A percentile compares a stretch with the other conserved stretches of the same genome.
Evolutionary conservation across 441 rosid species (phyloP).

Genomic region (Biscutella laevigata): DNA sequence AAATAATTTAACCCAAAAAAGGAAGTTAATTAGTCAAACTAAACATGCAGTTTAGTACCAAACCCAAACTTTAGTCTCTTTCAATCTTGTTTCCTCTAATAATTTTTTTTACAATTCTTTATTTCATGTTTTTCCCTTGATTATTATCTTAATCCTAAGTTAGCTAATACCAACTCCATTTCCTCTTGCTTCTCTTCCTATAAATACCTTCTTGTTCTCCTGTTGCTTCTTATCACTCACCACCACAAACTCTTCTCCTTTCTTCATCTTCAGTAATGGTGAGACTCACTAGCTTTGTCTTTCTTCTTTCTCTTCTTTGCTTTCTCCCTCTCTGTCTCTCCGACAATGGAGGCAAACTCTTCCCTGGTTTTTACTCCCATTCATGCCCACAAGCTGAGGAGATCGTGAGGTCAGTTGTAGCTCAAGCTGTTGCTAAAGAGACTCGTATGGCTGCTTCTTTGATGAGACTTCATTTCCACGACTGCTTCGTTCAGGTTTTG

Average conservation of each 20-base stretch:
- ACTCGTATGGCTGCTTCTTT: slow-evolving; percentile 85
- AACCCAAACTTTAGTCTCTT: slow-evolving; percentile 7
- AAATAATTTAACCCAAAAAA: neutral
- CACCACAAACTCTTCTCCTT: slow-evolving; percentile 22
- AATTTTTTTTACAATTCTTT: neutral
- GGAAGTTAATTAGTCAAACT: slow-evolving; percentile 18
- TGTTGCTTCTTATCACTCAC: slow-evolving; percentile 16
- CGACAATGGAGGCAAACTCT: slow-evolving; percentile 37
- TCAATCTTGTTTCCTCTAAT: neutral
- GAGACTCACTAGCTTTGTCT: slow-evolving; percentile 24
- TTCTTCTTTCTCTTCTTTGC: slow-evolving; percentile 29
- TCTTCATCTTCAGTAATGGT: slow-evolving; percentile 24
- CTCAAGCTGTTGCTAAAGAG: slow-evolving; percentile 65
- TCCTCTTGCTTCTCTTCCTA: slow-evolving; percentile 11
- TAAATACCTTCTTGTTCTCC: slow-evolving; percentile 23
- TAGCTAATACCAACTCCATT: slow-evolving; percentile 38
- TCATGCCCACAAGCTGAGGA: slow-evolving; percentile 71
- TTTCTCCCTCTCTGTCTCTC: slow-evolving; percentile 35
- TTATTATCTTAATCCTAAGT: neutral
- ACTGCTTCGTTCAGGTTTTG: slow-evolving; percentile 80
- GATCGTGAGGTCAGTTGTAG: slow-evolving; percentile 58
- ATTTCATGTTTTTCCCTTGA: neutral
- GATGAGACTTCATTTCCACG: slow-evolving; percentile 86
- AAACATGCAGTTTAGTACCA: slow-evolving; percentile 24
- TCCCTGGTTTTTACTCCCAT: slow-evolving; percentile 63